Percentiles rank a stretch among this genome's conserved stretches.
These are phyloP conservation scores for Diaporthe aspalathi DNA, from an alignment of 2,329 filamentous ascomycete genomes.

Conservation along the genomic window DNA sequence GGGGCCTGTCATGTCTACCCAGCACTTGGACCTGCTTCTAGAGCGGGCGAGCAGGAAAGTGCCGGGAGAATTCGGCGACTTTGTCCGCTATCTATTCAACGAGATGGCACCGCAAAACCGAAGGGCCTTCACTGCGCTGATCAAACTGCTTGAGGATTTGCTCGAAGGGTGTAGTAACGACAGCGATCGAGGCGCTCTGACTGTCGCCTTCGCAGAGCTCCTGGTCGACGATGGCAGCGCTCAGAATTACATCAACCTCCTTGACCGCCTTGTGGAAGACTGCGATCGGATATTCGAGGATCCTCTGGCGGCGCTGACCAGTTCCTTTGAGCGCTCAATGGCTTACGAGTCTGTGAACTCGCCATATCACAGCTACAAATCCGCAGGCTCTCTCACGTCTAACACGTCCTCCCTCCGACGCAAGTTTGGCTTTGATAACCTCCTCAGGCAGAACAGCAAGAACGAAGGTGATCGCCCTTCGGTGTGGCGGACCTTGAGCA, in stretches of 20 bases:
- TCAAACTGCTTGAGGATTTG: constrained; percentile 87
- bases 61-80: constrained; percentile 78
- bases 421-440: constrained; percentile 82
- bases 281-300: constrained; percentile 89
- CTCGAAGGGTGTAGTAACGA: constrained; percentile 92
- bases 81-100: constrained; percentile 71
- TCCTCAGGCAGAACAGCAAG: constrained; percentile 84
- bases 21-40: constrained; percentile 80
- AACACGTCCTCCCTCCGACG: constrained; percentile 87
- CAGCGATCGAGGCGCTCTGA: constrained; percentile 87
- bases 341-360: constrained; percentile 71
- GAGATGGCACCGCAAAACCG: constrained; percentile 77
- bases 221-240: constrained; percentile 82
- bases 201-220: constrained; percentile 88
- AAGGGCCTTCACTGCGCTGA: constrained; percentile 83
- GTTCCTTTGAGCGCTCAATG: constrained; percentile 55
- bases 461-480: constrained; percentile 77
- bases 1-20: constrained; percentile 81
- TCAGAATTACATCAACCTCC: constrained; percentile 85
- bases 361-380: constrained; percentile 67
- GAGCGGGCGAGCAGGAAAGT: constrained; percentile 72
- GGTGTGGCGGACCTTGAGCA: constrained; percentile 89
- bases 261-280: constrained; percentile 90
- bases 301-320: constrained; percentile 50
- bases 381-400: constrained; percentile 81